Evolutionary conservation across 208 protist genomes (phyloP).

Genomic region (Tritrichomonas musculus): DNA sequence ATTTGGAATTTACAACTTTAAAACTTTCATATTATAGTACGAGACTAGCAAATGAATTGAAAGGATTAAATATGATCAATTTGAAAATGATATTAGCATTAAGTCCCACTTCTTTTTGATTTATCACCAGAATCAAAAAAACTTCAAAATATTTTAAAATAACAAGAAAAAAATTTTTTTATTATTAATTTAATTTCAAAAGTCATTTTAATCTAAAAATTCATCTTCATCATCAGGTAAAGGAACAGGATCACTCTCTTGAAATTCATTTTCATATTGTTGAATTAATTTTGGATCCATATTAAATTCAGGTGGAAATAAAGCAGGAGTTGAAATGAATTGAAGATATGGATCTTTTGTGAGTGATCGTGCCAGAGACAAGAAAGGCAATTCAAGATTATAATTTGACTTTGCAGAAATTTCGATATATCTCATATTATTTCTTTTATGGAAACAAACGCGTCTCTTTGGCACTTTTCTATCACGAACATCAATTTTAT

Average conservation of each 20-base stretch:
- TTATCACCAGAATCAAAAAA: no score
- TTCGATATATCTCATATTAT: slow-evolving; percentile 97
- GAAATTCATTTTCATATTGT: slow-evolving; percentile 73
- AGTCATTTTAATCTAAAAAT: neutral
- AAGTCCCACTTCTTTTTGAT: no score
- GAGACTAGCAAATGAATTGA: no score
- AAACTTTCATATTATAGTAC: no score
- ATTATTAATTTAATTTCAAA: no score
- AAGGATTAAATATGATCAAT: no score
- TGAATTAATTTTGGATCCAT: slow-evolving; percentile 53
- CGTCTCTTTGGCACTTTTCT: slow-evolving; percentile 96
- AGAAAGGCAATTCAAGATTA: slow-evolving; percentile 99
- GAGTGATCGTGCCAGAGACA: slow-evolving; percentile 93
- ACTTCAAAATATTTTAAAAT: no score
- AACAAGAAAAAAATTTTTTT: no score
- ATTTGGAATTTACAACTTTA: no score
- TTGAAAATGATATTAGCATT: no score
- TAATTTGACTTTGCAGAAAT: slow-evolving; percentile 99
- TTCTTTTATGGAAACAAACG: slow-evolving; percentile 98
- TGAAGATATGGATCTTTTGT: slow-evolving; percentile 73
- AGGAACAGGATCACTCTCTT: slow-evolving; percentile 65
- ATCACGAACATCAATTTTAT: slow-evolving; percentile 99
- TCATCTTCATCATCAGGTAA: slow-evolving; percentile 75
- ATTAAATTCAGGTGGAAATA: slow-evolving; percentile 59
- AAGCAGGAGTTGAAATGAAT: slow-evolving; percentile 69